These are phyloP conservation scores for Saccharomycopsis fermentans DNA, from an alignment of 805 yeast species.

Conservation along the genomic window DNA sequence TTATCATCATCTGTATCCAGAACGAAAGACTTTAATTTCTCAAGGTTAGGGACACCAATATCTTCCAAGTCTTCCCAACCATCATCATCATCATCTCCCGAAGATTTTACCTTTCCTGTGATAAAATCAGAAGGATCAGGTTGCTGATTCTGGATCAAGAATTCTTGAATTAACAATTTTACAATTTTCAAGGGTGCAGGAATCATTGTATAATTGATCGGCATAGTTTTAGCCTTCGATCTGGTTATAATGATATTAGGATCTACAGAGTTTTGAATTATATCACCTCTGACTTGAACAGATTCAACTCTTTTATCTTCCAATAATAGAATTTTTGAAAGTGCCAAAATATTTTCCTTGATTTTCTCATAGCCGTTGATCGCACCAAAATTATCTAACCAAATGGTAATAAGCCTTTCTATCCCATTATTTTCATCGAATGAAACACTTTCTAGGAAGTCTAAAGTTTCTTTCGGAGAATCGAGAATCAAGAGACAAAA, in stretches of 20 bases:
- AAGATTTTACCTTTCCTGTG: constrained; percentile 24
- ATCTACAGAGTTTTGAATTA: constrained; percentile 39
- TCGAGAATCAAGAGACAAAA: constrained; percentile 59
- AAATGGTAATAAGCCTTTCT: constrained; percentile 53
- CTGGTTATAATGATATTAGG: constrained; percentile 71
- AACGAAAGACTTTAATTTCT: constrained; percentile 45
- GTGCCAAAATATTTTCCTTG: constrained; percentile 53
- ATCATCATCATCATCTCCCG: constrained; percentile 38
- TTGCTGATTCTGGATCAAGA: constrained; percentile 51
- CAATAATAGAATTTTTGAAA: constrained; percentile 55
- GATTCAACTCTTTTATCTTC: constrained; percentile 41
- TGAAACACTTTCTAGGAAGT: constrained; percentile 41
- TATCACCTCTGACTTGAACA: constrained; percentile 67
- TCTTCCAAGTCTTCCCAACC: constrained; percentile 78
- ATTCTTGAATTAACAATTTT: constrained; percentile 59
- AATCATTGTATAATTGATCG: constrained; percentile 51
- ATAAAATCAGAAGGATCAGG: constrained; percentile 32
- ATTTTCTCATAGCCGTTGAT: constrained; percentile 72
- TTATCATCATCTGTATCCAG: constrained; percentile 14
- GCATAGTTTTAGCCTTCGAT: constrained; percentile 64
- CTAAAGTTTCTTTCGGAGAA: constrained; percentile 54
- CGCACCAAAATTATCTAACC: constrained; percentile 77
- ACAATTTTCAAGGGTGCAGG: constrained; percentile 65
- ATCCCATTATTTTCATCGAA: constrained; percentile 34
- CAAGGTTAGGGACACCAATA: constrained; percentile 51